These are phyloP conservation scores for Quercus variabilis DNA, from an alignment of 306 rosid species.

Conservation along the genomic window DNA sequence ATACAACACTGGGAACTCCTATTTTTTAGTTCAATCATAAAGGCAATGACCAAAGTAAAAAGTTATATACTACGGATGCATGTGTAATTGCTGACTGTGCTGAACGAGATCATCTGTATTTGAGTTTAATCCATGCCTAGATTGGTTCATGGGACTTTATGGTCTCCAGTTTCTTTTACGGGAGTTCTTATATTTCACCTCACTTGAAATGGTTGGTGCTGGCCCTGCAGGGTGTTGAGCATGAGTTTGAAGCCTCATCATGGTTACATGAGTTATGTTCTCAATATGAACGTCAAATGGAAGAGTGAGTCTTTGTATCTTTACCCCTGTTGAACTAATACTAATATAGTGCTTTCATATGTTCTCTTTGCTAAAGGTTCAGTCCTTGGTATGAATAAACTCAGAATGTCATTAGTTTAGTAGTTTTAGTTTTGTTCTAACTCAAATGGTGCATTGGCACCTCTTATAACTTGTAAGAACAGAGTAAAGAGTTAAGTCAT, in stretches of 20 bases:
- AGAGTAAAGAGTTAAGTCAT: too few species aligned
- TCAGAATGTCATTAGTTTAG: too few species aligned
- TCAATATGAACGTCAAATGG: slow-evolving; percentile 73
- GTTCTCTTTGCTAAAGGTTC: not conserved
- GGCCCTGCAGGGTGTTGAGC: slow-evolving; percentile 67
- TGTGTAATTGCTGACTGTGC: not conserved
- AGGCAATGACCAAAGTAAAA: not conserved
- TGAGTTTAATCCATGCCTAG: not conserved
- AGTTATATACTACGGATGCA: not conserved
- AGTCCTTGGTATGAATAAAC: not conserved
- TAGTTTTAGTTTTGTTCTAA: too few species aligned
- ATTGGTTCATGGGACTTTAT: not conserved
- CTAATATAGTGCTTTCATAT: not conserved
- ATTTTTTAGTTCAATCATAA: not conserved
- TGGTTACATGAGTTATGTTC: slow-evolving; percentile 67
- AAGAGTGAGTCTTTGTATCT: slow-evolving; percentile 54
- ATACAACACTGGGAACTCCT: not conserved
- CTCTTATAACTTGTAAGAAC: too few species aligned
- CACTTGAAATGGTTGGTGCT: slow-evolving; percentile 36
- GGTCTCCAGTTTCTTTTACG: not conserved
- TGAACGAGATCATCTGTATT: not conserved
- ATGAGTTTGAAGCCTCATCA: slow-evolving; percentile 53
- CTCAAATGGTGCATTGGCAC: too few species aligned
- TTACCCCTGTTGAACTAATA: not conserved
- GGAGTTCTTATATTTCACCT: not conserved